These are phyloP conservation scores for Sordaria brevicollis DNA, from an alignment of 495 filamentous ascomycete genomes.

Conservation along the genomic window DNA sequence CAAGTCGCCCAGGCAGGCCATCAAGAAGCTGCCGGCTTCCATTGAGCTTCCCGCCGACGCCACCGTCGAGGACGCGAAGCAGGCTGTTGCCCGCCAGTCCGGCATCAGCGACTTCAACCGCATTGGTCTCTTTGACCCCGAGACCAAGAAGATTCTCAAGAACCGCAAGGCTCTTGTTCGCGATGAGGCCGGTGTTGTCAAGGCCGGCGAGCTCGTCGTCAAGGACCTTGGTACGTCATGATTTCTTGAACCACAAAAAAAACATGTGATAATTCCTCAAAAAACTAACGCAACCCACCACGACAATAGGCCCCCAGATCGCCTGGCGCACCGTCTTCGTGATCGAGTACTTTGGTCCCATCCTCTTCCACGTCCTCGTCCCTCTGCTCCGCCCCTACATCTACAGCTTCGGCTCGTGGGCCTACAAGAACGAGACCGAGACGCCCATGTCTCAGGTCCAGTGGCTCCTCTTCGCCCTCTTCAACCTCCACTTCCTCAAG, in stretches of 20 bases:
- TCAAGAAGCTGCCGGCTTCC: slow-evolving; percentile 60
- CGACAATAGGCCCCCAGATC: slow-evolving; percentile 67
- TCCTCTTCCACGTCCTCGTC: slow-evolving; percentile 66
- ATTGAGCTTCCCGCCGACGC: slow-evolving; percentile 50
- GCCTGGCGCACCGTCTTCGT: slow-evolving; percentile 90
- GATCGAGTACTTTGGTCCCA: slow-evolving; percentile 91
- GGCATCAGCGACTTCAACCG: slow-evolving; percentile 48
- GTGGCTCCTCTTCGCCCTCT: slow-evolving; percentile 56
- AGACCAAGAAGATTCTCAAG: slow-evolving; percentile 50
- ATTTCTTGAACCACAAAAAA: not conserved
- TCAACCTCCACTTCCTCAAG: slow-evolving; percentile 82
- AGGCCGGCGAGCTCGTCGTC: slow-evolving; percentile 66
- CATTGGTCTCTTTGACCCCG: slow-evolving; percentile 61
- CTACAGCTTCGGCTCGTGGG: slow-evolving; percentile 51
- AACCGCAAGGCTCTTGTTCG: slow-evolving; percentile 45
- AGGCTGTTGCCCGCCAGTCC: slow-evolving; percentile 31
- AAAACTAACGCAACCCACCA: slow-evolving; percentile 3
- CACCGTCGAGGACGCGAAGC: slow-evolving; percentile 50
- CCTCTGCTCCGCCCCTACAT: slow-evolving; percentile 64
- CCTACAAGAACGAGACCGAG: slow-evolving; percentile 23
- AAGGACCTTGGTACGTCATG: slow-evolving; percentile 76
- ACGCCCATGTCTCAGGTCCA: slow-evolving; percentile 52
- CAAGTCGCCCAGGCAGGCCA: slow-evolving; percentile 43
- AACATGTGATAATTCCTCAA: not conserved
- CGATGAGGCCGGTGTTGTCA: slow-evolving; percentile 52